These are phyloP conservation scores for Parasitella parasitica DNA, from an alignment of 371 early-diverging fungal species.

Conservation along the genomic window DNA sequence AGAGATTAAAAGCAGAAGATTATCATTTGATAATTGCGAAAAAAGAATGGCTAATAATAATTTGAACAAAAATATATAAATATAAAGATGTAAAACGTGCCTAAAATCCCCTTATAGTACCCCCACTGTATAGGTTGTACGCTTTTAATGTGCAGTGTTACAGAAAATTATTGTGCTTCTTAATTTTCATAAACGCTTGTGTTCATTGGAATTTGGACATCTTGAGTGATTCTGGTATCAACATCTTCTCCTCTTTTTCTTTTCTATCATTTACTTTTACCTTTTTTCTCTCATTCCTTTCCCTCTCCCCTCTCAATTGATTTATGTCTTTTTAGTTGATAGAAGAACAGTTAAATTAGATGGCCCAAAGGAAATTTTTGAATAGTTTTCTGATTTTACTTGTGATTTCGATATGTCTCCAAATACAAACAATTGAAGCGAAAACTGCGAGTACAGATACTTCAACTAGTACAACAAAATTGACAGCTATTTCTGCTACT, in stretches of 20 bases:
- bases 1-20: conserved; percentile 4
- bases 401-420: not conserved
- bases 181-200: conserved; percentile 1
- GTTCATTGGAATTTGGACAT: not conserved
- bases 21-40: not conserved
- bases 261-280: too few relatives aligned
- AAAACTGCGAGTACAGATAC: not conserved
- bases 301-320: not conserved
- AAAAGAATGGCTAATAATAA: not conserved
- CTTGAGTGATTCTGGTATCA: not conserved
- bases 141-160: conserved; percentile 6
- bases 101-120: conserved; percentile 1
- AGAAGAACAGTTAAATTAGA: not conserved
- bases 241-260: not conserved
- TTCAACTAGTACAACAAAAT: not conserved
- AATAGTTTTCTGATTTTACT: conserved; percentile 4
- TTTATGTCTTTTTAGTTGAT: conserved; percentile 5
- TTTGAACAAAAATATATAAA: conserved; percentile 1
- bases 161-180: conserved; percentile 10
- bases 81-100: conserved; percentile 9
- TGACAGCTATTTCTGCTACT: not conserved
- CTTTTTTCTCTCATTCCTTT: not conserved
- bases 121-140: conserved; percentile 7
- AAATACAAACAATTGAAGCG: not conserved
- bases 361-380: not conserved